phyloP scores from a whole-genome alignment of 208 protist species.

The Leishmania tarentolae region DNA sequence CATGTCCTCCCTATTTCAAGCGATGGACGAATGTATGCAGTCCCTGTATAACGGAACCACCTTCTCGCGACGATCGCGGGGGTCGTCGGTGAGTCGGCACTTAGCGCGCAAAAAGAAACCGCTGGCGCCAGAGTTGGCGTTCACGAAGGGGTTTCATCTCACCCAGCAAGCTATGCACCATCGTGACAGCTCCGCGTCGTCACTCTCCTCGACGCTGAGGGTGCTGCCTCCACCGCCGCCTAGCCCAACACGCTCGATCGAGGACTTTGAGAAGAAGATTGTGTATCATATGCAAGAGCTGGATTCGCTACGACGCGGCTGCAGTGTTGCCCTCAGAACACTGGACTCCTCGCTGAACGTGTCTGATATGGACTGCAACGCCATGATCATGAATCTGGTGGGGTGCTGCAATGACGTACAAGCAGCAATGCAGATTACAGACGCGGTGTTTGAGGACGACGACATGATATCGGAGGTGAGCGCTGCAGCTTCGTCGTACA shows the following conservation, averaged over 20 bases:
- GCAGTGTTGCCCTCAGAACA: constrained; percentile 20
- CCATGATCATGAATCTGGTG: constrained; percentile 39
- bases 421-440: constrained; percentile 26
- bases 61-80: not conserved
- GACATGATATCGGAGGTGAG: constrained; percentile 19
- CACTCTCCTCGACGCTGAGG: constrained; percentile 1
- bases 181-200: not conserved
- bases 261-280: constrained; percentile 13
- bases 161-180: constrained; percentile 8
- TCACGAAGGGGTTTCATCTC: constrained; percentile 20
- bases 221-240: constrained; percentile 14
- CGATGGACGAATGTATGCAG: constrained; percentile 3
- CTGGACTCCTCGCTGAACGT: constrained; percentile 23
- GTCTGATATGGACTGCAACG: constrained; percentile 20
- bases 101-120: constrained; percentile 40
- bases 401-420: constrained; percentile 40
- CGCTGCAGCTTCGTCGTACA: not conserved
- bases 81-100: constrained; percentile 14
- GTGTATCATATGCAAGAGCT: constrained; percentile 21
- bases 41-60: not conserved
- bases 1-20: not conserved
- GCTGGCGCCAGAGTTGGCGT: constrained; percentile 19
- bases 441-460: constrained; percentile 19
- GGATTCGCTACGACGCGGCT: constrained; percentile 31
- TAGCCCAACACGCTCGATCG: not conserved